A percentile compares a stretch with the other conserved stretches of the same genome.
Conservation (phyloP, 1,284 basidiomycete genomes). For the Papiliotrema laurentii region DNA sequence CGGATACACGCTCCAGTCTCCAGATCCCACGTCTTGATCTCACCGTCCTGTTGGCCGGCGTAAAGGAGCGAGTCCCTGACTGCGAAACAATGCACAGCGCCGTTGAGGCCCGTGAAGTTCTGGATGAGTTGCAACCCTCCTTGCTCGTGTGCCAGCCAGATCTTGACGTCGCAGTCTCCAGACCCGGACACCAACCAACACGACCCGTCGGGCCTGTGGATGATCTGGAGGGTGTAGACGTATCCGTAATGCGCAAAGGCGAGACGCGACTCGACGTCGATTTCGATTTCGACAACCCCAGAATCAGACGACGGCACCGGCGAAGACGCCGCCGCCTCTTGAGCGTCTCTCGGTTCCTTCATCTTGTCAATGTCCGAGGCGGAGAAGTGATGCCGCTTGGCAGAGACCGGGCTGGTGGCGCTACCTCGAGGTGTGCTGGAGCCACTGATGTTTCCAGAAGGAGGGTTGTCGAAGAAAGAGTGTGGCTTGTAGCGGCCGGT, state of each 20-base stretch:
- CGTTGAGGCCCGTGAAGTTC: constrained; percentile 34
- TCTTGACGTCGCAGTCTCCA: constrained; percentile 84
- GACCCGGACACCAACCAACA: constrained; percentile 73
- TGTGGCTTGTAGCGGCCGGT: constrained; percentile 43
- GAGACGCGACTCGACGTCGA: constrained; percentile 65
- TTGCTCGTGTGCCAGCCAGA: constrained; percentile 63
- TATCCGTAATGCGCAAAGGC: constrained; percentile 92
- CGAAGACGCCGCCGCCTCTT: not conserved
- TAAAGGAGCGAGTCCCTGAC: constrained; percentile 75
- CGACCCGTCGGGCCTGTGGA: constrained; percentile 43
- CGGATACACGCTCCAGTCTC: constrained; percentile 82
- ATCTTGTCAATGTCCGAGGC: constrained; percentile 16
- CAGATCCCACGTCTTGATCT: constrained; percentile 85
- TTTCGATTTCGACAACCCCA: constrained; percentile 46
- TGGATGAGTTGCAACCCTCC: constrained; percentile 32
- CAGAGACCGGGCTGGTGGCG: constrained; percentile 8
- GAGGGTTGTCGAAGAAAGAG: constrained; percentile 41
- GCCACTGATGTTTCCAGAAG: constrained; percentile 19
- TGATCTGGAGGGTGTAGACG: constrained; percentile 75
- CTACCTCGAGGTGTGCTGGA: constrained; percentile 21
- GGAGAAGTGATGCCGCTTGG: constrained; percentile 7
- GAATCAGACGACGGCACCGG: not conserved
- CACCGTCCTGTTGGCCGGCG: constrained; percentile 89
- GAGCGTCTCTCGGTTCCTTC: not conserved
- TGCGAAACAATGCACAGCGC: constrained; percentile 69